A percentile compares a stretch with the other conserved stretches of the same genome.
Conservation (phyloP, 495 filamentous ascomycete species). For the Diplogelasinospora grovesii region DNA sequence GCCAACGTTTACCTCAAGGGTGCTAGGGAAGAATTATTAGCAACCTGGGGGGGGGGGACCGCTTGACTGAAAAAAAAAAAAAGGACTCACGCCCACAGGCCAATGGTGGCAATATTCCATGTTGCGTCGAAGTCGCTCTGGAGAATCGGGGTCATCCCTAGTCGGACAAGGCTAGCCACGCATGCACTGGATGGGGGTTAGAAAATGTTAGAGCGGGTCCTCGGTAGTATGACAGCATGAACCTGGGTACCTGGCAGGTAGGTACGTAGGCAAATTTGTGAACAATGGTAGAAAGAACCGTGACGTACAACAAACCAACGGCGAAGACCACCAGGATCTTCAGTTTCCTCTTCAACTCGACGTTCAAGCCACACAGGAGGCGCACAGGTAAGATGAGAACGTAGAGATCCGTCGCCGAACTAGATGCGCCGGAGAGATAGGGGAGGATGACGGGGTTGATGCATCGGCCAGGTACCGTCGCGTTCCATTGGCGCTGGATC, state of each 20-base stretch:
- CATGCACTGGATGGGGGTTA: too few species aligned
- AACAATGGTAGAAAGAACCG: not conserved
- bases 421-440: slow-evolving; percentile 2
- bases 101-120: slow-evolving; percentile 5
- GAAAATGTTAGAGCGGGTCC: too few species aligned
- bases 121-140: not conserved
- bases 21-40: too few species aligned
- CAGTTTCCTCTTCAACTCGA: slow-evolving; percentile 5
- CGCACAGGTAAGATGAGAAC: slow-evolving; percentile 3
- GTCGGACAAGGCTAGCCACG: not conserved
- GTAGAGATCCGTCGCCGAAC: slow-evolving; percentile 1
- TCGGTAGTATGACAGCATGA: too few species aligned
- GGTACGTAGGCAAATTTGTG: too few species aligned
- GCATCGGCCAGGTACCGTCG: slow-evolving; percentile 1
- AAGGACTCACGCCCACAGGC: slow-evolving; percentile 1
- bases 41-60: not conserved
- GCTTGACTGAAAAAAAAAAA: not conserved
- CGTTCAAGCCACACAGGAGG: slow-evolving; percentile 1
- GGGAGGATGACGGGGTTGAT: not conserved
- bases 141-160: slow-evolving; percentile 2
- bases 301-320: slow-evolving; percentile 1
- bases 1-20: slow-evolving; percentile 6
- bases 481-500: not conserved
- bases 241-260: too few species aligned
- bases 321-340: slow-evolving; percentile 2